Base-by-base conservation (phyloP, 192 early-diverging fungal genomes). In the Backusella liffmaniae region DNA sequence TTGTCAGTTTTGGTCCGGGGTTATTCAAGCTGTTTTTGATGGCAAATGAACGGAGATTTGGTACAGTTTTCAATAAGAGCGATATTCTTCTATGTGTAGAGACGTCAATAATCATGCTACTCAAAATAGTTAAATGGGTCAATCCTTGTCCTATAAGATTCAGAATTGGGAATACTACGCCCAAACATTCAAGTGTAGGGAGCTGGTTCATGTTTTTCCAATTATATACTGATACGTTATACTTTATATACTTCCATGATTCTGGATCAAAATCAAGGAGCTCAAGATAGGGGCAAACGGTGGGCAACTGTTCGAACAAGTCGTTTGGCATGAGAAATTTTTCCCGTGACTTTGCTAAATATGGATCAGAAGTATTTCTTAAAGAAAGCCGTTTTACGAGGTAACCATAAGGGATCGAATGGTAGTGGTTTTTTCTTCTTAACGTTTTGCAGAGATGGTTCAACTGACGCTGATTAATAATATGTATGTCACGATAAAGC, bases 41-140 rank as follows among this genome's bases (percentile, higher is more conserved):
- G 3, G 10, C 18, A 37, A 69, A 16, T 37, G 34, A 13, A n/a
- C 37, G 9, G 6, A 69, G 35, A 4, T 69, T 18, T n/a, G 67
- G 67, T 35, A 37, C 37, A 13, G 37, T 23, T 21, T 35, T 41
- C 8, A 69, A 21, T 5, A 69, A 12, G 6, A 37, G 41, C 10
- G 37, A 10, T 23, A 69, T 21, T n/a, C 67, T 35, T 18, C 18
- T 23, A 12, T 9, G n/a, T 10, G 67, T 69, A 23, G 67, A 35
- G 35, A 69, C 10, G n/a, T 69, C 67, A 35, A 69, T 37, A 18
- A 69, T 23, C 67, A 69, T 69, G 39, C 67, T 37, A 18, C 35
- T 37, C 36, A 39, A 23, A 12, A 69, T 39, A 7, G 67, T 41
- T 39, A 69, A 37, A 39, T 23, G 23, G 1, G 67, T 39, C n/a